A percentile compares a stretch with the other conserved stretches of the same genome.
These are phyloP conservation scores for Cynanchum wilfordii DNA, from an alignment of 257 asterid species.

Conservation along the genomic window DNA sequence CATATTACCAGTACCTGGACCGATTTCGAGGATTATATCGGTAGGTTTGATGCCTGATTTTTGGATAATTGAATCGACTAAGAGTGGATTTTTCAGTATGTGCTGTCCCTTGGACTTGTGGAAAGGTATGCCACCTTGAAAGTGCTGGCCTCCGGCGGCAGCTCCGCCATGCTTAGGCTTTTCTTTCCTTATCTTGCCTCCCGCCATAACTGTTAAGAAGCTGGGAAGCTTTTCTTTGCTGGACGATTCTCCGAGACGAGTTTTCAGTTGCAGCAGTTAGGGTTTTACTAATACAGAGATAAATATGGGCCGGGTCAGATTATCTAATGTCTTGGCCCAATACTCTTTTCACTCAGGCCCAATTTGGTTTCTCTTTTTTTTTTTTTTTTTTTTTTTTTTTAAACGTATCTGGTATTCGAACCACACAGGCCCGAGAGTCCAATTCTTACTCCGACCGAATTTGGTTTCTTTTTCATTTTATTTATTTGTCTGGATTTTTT, in stretches of 20 bases:
- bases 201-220: slow-evolving; percentile 52
- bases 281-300: neutral
- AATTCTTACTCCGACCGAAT: too few relatives aligned
- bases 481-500: too few relatives aligned
- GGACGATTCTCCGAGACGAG: neutral
- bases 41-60: slow-evolving; percentile 89
- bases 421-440: too few relatives aligned
- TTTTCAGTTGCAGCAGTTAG: slow-evolving; percentile 6
- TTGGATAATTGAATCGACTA: slow-evolving; percentile 75
- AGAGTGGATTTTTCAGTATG: slow-evolving; percentile 74
- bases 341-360: neutral
- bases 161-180: slow-evolving; percentile 36
- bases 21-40: slow-evolving; percentile 83
- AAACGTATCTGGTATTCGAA: too few relatives aligned
- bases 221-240: neutral
- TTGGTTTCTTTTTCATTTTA: too few relatives aligned
- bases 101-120: slow-evolving; percentile 98
- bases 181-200: slow-evolving; percentile 79
- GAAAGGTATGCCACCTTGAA: slow-evolving; percentile 83
- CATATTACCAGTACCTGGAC: slow-evolving; percentile 95
- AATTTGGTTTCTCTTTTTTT: neutral
- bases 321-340: neutral
- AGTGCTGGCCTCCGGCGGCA: slow-evolving; percentile 43
- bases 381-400: too few relatives aligned
- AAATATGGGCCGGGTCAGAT: neutral